Evolutionary conservation across 2,329 filamentous ascomycete genomes (phyloP).

Genomic region (Penicillium crustosum): DNA sequence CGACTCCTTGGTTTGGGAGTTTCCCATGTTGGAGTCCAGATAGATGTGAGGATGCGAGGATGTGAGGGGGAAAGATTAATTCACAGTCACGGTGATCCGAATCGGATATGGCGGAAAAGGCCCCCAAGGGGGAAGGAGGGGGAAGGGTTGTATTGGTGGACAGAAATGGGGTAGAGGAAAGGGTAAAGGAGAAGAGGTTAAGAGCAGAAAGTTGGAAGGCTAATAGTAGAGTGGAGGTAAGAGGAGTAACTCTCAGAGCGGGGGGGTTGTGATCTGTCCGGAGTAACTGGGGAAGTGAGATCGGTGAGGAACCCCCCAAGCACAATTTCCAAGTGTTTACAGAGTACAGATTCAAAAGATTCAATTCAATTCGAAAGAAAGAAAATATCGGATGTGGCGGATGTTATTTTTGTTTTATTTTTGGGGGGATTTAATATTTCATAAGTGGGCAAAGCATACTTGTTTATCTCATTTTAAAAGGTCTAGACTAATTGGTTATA

Average conservation of each 20-base stretch:
- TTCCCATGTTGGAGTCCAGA: conserved; percentile 40
- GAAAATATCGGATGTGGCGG: conserved; percentile 11
- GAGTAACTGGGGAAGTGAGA: conserved; percentile 28
- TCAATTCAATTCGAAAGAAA: background rate
- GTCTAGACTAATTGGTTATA: no score
- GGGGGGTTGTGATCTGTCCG: conserved; percentile 16
- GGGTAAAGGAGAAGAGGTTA: background rate
- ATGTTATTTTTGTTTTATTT: conserved; percentile 3
- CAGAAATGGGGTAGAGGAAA: background rate
- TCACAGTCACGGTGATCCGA: conserved; percentile 12
- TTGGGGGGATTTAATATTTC: no score
- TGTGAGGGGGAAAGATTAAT: background rate
- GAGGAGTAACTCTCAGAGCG: conserved; percentile 11
- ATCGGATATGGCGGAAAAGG: conserved; percentile 5
- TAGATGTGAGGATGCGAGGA: background rate
- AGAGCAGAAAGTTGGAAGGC: background rate
- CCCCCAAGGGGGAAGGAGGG: conserved; percentile 13
- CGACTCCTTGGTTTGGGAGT: conserved; percentile 49
- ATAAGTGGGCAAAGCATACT: no score
- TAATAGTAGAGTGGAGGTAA: conserved; percentile 9
- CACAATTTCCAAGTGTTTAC: background rate
- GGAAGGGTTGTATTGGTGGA: background rate
- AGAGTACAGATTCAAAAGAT: background rate
- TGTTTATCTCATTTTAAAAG: no score
- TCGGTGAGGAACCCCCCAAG: conserved; percentile 11